phyloP scores from a whole-genome alignment of 192 early-diverging fungal species.

The Linderina pennispora region DNA sequence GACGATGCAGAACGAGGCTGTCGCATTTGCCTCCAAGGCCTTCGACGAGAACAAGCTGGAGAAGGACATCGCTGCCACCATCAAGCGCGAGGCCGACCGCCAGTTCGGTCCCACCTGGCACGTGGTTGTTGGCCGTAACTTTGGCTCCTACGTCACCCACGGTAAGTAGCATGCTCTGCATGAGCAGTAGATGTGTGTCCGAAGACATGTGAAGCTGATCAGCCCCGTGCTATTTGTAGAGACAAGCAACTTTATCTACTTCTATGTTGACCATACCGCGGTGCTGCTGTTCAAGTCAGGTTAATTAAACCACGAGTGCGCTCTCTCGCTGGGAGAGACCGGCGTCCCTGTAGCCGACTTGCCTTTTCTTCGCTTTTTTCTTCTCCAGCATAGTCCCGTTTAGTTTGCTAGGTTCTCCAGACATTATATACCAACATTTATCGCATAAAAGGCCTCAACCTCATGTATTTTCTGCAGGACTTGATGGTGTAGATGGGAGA shows the following conservation, averaged over 20 bases:
- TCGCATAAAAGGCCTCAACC: too few relatives aligned
- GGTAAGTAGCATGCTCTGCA: slow-evolving; percentile 44
- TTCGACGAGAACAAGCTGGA: slow-evolving; percentile 92
- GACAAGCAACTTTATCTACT: slow-evolving; percentile 97
- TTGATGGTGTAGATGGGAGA: too few relatives aligned
- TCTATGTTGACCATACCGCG: slow-evolving; percentile 91
- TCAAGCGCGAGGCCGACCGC: slow-evolving; percentile 98
- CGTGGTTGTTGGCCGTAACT: slow-evolving; percentile 97
- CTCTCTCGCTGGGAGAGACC: not conserved
- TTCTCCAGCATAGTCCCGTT: not conserved
- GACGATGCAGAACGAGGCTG: slow-evolving; percentile 90
- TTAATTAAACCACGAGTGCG: slow-evolving; percentile 20
- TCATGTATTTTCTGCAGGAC: too few relatives aligned
- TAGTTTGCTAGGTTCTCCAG: slow-evolving; percentile 2
- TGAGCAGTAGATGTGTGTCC: not conserved
- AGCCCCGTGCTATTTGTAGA: too few relatives aligned
- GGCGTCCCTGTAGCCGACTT: not conserved
- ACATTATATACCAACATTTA: slow-evolving; percentile 1
- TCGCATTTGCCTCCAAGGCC: slow-evolving; percentile 81
- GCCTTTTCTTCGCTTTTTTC: not conserved
- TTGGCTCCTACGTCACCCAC: slow-evolving; percentile 98
- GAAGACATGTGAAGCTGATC: not conserved
- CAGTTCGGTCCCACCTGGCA: slow-evolving; percentile 98
- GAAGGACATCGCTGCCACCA: slow-evolving; percentile 96
- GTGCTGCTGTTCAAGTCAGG: slow-evolving; percentile 93